Percentiles rank a stretch among this genome's conserved stretches.
Evolutionary conservation across 306 rosid genomes (phyloP).

Genomic region (Castanea mollissima): DNA sequence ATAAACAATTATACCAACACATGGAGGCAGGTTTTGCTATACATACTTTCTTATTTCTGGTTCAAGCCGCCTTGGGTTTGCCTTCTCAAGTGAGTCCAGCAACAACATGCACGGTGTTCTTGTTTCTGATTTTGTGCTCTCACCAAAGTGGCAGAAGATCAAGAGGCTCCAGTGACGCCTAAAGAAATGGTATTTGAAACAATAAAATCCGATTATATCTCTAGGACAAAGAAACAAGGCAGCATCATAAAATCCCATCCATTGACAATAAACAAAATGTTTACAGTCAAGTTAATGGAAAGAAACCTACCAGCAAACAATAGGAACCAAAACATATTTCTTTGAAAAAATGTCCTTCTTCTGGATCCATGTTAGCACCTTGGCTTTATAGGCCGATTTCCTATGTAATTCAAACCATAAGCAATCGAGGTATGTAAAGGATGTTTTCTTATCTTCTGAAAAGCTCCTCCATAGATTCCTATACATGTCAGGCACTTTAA

Average conservation of each 20-base stretch:
- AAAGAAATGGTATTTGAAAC: constrained; percentile 20
- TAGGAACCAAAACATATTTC: constrained; percentile 80
- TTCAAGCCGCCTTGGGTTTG: constrained; percentile 63
- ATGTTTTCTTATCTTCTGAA: constrained; percentile 53
- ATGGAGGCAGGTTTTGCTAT: constrained; percentile 15
- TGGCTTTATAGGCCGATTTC: constrained; percentile 30
- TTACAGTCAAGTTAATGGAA: neutral
- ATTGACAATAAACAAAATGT: neutral
- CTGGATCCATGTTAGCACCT: constrained; percentile 73
- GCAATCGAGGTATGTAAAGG: constrained; percentile 57
- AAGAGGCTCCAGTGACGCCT: constrained; percentile 85
- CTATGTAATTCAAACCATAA: constrained; percentile 65
- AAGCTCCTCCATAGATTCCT: constrained; percentile 68
- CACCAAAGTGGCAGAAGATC: constrained; percentile 76
- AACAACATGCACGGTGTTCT: constrained; percentile 63
- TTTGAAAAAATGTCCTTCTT: constrained; percentile 58
- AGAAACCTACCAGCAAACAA: constrained; percentile 68
- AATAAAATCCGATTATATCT: neutral
- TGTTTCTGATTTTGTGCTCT: constrained; percentile 38
- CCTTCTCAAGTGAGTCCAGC: constrained; percentile 70
- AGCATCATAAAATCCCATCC: neutral
- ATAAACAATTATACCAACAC: neutral
- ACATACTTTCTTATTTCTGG: constrained; percentile 67
- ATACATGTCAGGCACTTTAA: constrained; percentile 20
- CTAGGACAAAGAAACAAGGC: neutral